Evolutionary conservation across 106 monocot species (phyloP), one percentile per base, ranked within the genome.

Genomic region (Dendrobium officinale): DNA sequence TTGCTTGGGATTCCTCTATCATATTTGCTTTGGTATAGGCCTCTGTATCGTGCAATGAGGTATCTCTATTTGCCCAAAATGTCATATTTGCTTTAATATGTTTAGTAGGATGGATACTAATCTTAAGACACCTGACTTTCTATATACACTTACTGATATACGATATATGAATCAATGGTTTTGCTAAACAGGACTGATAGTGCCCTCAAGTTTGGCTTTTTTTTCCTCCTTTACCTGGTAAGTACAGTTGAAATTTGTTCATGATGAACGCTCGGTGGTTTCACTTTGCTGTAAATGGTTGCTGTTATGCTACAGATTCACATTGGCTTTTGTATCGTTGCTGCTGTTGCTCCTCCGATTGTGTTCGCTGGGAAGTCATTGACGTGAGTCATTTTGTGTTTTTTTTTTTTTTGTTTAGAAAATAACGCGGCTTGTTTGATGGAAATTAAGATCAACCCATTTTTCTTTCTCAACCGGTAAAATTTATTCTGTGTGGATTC

Each of bases 21-120:
- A 73, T 97, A 94, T 86, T 82, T 94, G 68, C 81, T 93, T 55
- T 97, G 96, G 96, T 97, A 97, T 75, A 85, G 96, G 82, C 96
- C 96, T 82, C 83, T 97, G 15, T 97, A 97, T 85, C 92, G 85
- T 64, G 96, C 94, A 56, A 88, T 97, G 90, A 97, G 90, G 96
- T 92, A 89, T 51, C 26, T 20, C 11, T 80, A 56, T 40, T 81
- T 73, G 6, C 41, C 31, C 33, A 51, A 54, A 29, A 48, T 55
- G 8, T 66, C 24, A 24, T 24, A 55, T 24, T 6, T 66, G 31
- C 31, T 31, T 13, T 51, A 51, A 51, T 66, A 24, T 26, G 26
- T 24, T 66, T 66, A 66, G 64, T 8, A 66, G 64, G 6, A 24
- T 66, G 64, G 5, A 6, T 0, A 19, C n/a, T 58, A 24, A 8